Evolutionary conservation across 139 green algal species (phyloP), one percentile per base, ranked within the genome.

Genomic region (Gonium pectorale): DNA sequence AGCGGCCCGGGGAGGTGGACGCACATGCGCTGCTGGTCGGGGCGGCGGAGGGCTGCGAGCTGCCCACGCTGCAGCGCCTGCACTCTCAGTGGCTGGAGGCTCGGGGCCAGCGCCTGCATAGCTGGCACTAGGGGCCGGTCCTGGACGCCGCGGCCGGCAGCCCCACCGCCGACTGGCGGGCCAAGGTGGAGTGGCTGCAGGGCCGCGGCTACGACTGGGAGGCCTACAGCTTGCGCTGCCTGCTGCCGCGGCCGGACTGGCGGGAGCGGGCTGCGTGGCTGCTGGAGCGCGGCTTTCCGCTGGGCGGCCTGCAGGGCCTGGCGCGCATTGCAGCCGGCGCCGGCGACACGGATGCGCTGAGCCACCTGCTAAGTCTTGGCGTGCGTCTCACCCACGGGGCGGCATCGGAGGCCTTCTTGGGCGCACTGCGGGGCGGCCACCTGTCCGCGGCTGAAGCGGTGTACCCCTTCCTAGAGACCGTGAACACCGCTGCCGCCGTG

Each of bases 171-270:
- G 68, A 77, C 68, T 77, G 68, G 68, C 43, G 8, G 68, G 27
- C 8, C 27, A 77, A 77, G 68, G 68, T 77, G 43, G 29, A 27
- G 26, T 77, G 68, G 68, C 68, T 77, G 43, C 43, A 77, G 68
- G 68, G 27, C 27, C 41, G 11, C 1, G 68, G 68, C 29, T 15
- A 77, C 49, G 13, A 13, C 13, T 17, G 17, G 49, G 17, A 13
- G 13, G 13, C 49, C 49, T 56, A 26, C 13, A 56, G 13, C 13
- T 56, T 13, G 13, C 49, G 49, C 13, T 26, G 49, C 13, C 13
- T 56, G 49, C 49, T 56, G 49, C 49, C 49, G 49, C 49, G 13
- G 13, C 13, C 49, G 49, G 49, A 56, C 49, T 13, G 13, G 49
- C 17, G 13, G 49, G 13, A 56, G 49, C 49, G 49, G 17, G 13